A percentile compares a stretch with the other conserved stretches of the same genome.
Evolutionary conservation across 441 rosid species (phyloP).

Genomic region (Euphorbia schlechtendalii): DNA sequence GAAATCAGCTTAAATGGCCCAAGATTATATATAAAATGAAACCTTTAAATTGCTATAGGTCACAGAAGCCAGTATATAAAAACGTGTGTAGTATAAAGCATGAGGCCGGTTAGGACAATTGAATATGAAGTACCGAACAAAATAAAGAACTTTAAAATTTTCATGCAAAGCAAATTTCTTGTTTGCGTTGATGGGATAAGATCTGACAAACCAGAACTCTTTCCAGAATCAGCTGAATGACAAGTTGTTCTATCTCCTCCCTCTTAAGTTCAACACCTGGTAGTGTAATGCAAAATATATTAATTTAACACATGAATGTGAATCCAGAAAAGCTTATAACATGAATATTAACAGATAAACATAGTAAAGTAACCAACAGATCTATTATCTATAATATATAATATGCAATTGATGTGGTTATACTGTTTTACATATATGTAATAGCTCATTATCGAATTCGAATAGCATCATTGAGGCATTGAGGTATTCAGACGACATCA

Average conservation of each 20-base stretch:
- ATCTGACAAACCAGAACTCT: conserved; percentile 49
- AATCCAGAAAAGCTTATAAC: background rate
- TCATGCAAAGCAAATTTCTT: background rate
- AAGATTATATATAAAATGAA: background rate
- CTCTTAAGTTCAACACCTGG: conserved; percentile 63
- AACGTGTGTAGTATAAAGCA: background rate
- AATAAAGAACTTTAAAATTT: background rate
- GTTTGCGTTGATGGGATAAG: background rate
- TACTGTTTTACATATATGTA: background rate
- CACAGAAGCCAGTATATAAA: background rate
- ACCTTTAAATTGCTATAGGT: background rate
- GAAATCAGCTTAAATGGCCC: background rate
- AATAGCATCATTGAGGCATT: background rate
- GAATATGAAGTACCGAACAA: background rate
- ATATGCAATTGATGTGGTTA: background rate
- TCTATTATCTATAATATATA: background rate
- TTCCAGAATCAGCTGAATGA: conserved; percentile 59
- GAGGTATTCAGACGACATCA: background rate
- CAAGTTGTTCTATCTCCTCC: conserved; percentile 77
- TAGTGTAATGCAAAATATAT: conserved; percentile 8
- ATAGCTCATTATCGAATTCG: background rate
- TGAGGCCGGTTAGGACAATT: background rate
- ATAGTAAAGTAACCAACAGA: background rate
- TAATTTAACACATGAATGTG: background rate
- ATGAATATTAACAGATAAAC: background rate